phyloP scores from a whole-genome alignment of 257 asterid genomes.

The Ballota nigra region DNA sequence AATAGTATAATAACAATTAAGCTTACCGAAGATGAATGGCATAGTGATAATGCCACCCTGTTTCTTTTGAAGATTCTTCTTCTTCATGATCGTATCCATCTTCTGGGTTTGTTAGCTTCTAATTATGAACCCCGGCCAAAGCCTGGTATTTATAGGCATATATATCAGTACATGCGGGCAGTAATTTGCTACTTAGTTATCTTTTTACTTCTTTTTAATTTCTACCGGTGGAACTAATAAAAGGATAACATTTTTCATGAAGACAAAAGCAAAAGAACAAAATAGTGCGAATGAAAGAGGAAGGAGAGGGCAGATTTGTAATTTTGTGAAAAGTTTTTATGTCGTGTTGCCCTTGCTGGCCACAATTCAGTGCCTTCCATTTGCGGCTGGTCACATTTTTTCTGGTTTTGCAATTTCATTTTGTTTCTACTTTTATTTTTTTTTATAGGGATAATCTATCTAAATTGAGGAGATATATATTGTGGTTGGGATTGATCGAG shows the following conservation, averaged over 20 bases:
- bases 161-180: background rate
- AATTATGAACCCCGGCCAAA: background rate
- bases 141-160: constrained; percentile 47
- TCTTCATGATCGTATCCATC: constrained; percentile 36
- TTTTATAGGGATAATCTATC: background rate
- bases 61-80: constrained; percentile 27
- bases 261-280: constrained; percentile 20
- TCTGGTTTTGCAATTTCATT: background rate
- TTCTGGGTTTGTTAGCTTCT: constrained; percentile 18
- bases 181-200: background rate
- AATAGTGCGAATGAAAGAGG: background rate
- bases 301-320: constrained; percentile 29
- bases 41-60: constrained; percentile 81
- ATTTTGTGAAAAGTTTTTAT: background rate
- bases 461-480: background rate
- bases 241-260: background rate
- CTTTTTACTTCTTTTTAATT: background rate
- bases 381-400: constrained; percentile 8
- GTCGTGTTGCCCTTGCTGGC: constrained; percentile 14
- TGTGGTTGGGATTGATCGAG: background rate
- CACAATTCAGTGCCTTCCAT: constrained; percentile 15
- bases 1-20: background rate
- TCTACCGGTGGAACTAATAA: background rate
- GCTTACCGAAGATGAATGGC: constrained; percentile 90
- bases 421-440: background rate